Conservation (phyloP, 176 grass and related monocot genomes). For the Leersia perrieri region DNA sequence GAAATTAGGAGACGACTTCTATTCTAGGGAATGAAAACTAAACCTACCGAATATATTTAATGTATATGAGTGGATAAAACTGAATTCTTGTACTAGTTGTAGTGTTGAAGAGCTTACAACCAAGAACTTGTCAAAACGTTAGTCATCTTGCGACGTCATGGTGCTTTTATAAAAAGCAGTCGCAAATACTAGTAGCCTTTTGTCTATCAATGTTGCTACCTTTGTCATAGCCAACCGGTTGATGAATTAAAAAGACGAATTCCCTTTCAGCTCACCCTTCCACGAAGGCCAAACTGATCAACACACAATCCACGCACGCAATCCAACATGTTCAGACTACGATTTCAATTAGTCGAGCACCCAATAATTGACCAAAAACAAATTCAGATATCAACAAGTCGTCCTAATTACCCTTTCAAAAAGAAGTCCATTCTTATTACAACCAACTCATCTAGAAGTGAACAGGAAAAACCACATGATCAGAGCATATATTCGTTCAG, state of each 20-base stretch:
- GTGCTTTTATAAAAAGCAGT: not conserved
- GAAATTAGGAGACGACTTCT: too few relatives aligned
- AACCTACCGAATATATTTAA: not conserved
- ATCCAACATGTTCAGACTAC: not conserved
- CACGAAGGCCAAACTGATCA: not conserved
- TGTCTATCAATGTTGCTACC: not conserved
- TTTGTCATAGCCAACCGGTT: slow-evolving; percentile 1
- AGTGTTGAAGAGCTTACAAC: not conserved
- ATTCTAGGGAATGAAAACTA: not conserved
- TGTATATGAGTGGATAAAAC: not conserved
- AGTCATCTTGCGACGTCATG: not conserved
- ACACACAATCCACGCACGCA: slow-evolving; percentile 32
- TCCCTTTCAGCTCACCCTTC: not conserved
- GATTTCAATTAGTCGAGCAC: not conserved
- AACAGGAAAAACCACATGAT: not conserved
- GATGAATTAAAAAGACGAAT: not conserved
- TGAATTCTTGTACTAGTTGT: not conserved
- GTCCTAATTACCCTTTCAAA: not conserved
- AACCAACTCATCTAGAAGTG: not conserved
- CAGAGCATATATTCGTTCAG: not conserved
- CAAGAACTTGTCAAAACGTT: not conserved
- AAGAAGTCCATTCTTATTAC: too few relatives aligned
- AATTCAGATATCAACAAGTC: too few relatives aligned
- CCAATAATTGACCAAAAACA: slow-evolving; percentile 9
- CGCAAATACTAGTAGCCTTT: not conserved